Percentiles rank a stretch among this genome's conserved stretches.
Conservation (phyloP, 2,329 filamentous ascomycete species). For the Ustulina deusta region DNA sequence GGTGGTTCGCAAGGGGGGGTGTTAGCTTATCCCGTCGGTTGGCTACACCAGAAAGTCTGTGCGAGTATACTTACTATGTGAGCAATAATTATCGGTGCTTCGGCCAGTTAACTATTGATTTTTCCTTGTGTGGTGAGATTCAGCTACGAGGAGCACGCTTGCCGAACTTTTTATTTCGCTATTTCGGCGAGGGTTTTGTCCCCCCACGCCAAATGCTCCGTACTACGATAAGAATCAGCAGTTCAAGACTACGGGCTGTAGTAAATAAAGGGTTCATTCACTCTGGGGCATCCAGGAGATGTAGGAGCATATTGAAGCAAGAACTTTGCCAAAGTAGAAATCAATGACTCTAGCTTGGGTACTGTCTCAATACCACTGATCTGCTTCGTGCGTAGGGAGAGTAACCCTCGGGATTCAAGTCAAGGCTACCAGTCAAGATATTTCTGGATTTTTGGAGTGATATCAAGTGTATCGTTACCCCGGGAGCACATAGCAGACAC, state of each 20-base stretch:
- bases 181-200: background rate
- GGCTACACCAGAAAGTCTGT: background rate
- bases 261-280: background rate
- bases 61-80: background rate
- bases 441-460: background rate
- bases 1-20: no score
- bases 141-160: background rate
- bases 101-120: no score
- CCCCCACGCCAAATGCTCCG: no score
- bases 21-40: background rate
- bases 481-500: background rate
- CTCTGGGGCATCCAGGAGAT: no score
- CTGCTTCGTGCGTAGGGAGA: background rate
- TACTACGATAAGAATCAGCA: no score
- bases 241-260: background rate
- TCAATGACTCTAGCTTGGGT: background rate
- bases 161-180: background rate
- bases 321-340: background rate
- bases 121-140: background rate
- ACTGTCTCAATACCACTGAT: background rate
- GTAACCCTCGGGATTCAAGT: background rate
- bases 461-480: background rate
- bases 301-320: background rate
- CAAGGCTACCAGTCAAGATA: background rate
- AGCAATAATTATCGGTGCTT: background rate